A percentile compares a stretch with the other conserved stretches of the same genome.
These are phyloP conservation scores for Leptomonas pyrrhocoris DNA, from an alignment of 208 protist genomes.

Conservation along the genomic window DNA sequence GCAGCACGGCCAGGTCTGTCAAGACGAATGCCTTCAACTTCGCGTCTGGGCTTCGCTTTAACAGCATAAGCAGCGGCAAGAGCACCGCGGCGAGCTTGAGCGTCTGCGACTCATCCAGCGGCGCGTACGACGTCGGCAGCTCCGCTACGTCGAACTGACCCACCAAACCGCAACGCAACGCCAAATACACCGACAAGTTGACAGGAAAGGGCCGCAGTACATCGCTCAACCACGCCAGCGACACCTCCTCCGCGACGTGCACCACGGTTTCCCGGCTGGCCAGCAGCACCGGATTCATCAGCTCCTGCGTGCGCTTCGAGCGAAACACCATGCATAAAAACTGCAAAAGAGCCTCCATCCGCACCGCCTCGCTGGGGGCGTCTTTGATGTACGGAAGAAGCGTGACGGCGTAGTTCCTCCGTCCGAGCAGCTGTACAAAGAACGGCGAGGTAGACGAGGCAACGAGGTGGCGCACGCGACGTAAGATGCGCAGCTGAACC, in stretches of 20 bases:
- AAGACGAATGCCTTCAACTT: constrained; percentile 53
- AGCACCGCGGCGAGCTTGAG: constrained; percentile 61
- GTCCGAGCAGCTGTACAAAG: constrained; percentile 66
- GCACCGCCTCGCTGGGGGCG: constrained; percentile 32
- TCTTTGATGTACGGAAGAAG: constrained; percentile 71
- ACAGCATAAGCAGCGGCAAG: constrained; percentile 59
- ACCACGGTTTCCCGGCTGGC: constrained; percentile 52
- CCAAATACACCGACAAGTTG: constrained; percentile 57
- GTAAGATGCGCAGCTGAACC: constrained; percentile 36
- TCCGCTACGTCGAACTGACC: constrained; percentile 57
- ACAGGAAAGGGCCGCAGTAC: constrained; percentile 40
- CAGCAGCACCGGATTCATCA: constrained; percentile 73
- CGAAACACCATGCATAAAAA: constrained; percentile 67
- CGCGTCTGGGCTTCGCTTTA: constrained; percentile 47
- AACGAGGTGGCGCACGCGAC: constrained; percentile 64
- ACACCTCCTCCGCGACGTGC: constrained; percentile 64
- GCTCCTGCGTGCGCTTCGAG: constrained; percentile 75
- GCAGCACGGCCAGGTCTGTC: constrained; percentile 55
- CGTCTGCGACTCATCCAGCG: constrained; percentile 36
- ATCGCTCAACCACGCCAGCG: constrained; percentile 74
- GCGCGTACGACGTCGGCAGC: constrained; percentile 36
- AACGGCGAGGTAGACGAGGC: constrained; percentile 41
- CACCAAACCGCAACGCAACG: constrained; percentile 68
- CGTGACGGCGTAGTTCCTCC: constrained; percentile 50
- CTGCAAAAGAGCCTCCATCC: constrained; percentile 70